phyloP scores from a whole-genome alignment of 106 monocot species.

The Triglochin maritima region DNA sequence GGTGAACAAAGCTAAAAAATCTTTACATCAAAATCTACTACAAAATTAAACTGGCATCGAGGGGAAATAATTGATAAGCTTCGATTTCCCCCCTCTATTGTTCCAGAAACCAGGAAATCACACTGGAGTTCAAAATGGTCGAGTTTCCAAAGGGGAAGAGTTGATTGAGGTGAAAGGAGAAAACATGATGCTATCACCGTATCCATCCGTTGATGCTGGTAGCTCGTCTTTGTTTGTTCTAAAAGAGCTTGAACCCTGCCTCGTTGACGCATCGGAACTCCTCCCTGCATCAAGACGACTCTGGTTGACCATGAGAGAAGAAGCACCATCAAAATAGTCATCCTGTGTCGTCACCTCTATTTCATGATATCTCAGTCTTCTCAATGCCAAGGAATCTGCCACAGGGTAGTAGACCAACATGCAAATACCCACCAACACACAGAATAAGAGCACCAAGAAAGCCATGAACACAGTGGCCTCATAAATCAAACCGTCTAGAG shows the following conservation, averaged over 20 bases:
- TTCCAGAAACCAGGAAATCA: too few relatives aligned
- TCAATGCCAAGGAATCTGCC: conserved; percentile 24
- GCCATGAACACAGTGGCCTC: conserved; percentile 25
- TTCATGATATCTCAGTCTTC: not conserved
- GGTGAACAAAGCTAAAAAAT: too few relatives aligned
- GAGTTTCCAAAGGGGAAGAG: not conserved
- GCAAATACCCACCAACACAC: conserved; percentile 6
- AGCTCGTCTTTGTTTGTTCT: conserved; percentile 13
- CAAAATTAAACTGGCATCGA: too few relatives aligned
- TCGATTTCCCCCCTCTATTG: too few relatives aligned
- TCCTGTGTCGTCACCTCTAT: conserved; percentile 12
- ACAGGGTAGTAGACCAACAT: conserved; percentile 23
- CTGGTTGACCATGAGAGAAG: conserved; percentile 17
- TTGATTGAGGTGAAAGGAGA: not conserved
- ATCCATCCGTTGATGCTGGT: not conserved
- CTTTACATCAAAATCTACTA: too few relatives aligned
- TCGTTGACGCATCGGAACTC: conserved; percentile 29
- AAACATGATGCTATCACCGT: not conserved
- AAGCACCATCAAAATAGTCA: conserved; percentile 21
- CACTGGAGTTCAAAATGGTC: too few relatives aligned
- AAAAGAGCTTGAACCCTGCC: conserved; percentile 25
- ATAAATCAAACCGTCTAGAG: conserved; percentile 11
- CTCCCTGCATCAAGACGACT: conserved; percentile 23
- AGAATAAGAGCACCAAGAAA: conserved; percentile 12
- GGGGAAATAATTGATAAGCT: too few relatives aligned